These are phyloP conservation scores for Mycena galericulata DNA, from an alignment of 768 basidiomycete species.

Conservation along the genomic window DNA sequence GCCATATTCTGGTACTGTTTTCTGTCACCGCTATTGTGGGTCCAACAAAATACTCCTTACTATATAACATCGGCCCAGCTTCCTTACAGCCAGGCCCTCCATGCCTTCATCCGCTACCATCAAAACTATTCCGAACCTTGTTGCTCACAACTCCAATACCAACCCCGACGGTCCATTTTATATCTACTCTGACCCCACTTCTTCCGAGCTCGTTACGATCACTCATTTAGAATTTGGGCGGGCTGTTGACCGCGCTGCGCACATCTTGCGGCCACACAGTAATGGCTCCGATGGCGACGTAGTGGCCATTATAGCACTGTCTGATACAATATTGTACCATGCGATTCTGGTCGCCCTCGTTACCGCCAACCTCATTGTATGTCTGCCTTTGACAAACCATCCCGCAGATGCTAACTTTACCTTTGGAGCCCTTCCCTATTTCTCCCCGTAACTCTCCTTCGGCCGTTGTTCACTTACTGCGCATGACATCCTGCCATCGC, in stretches of 20 bases:
- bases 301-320: constrained; percentile 47
- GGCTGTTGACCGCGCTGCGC: constrained; percentile 46
- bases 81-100: no score
- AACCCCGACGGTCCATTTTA: neutral
- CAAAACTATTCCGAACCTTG: neutral
- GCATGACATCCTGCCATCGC: neutral
- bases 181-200: neutral
- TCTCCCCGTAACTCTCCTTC: constrained; percentile 51
- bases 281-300: constrained; percentile 39
- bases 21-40: no score
- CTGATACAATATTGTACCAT: constrained; percentile 45
- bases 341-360: constrained; percentile 42
- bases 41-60: no score
- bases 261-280: constrained; percentile 34
- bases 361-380: constrained; percentile 44
- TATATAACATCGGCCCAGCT: no score
- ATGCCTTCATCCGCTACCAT: no score
- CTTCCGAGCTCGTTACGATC: neutral
- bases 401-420: neutral
- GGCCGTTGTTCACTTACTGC: constrained; percentile 48
- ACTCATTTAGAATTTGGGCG: constrained; percentile 1
- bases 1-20: no score
- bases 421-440: constrained; percentile 49
- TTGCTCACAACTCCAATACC: neutral
- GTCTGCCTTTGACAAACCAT: constrained; percentile 30